These are phyloP conservation scores for Claviceps pazoutovae DNA, from an alignment of 2,329 filamentous ascomycete genomes.

Conservation along the genomic window DNA sequence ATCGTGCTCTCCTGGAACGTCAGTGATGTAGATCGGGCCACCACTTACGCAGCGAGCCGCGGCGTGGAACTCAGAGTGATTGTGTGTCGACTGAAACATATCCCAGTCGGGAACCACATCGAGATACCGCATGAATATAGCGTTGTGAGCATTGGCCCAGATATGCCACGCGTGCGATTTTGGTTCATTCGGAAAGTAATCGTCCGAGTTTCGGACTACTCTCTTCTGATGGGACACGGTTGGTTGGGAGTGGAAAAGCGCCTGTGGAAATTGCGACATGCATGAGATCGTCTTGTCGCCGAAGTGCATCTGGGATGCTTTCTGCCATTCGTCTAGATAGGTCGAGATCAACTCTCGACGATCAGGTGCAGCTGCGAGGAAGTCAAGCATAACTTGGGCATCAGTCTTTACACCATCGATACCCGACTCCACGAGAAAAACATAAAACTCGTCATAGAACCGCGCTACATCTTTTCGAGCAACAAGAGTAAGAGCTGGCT, in stretches of 20 bases:
- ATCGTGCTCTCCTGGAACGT: conserved; percentile 72
- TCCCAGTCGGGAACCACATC: conserved; percentile 78
- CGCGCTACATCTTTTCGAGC: conserved; percentile 57
- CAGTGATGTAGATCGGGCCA: conserved; percentile 89
- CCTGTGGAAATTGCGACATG: conserved; percentile 84
- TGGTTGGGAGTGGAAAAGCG: conserved; percentile 73
- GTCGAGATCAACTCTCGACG: conserved; percentile 57
- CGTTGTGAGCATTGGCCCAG: conserved; percentile 86
- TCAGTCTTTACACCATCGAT: conserved; percentile 88
- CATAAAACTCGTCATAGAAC: conserved; percentile 88
- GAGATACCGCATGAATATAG: conserved; percentile 66
- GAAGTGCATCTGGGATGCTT: conserved; percentile 66
- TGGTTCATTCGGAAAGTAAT: conserved; percentile 78
- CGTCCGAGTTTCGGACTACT: conserved; percentile 71
- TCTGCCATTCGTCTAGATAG: conserved; percentile 79
- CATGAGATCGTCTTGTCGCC: conserved; percentile 70
- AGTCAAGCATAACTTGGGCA: conserved; percentile 78
- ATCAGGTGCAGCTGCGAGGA: conserved; percentile 51
- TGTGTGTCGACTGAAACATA: conserved; percentile 52
- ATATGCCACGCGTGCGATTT: conserved; percentile 87
- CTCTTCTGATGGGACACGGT: conserved; percentile 61
- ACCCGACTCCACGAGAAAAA: conserved; percentile 58
- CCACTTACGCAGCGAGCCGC: conserved; percentile 82
- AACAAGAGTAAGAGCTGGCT: conserved; percentile 45
- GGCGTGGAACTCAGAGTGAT: conserved; percentile 72